Evolutionary conservation across 768 basidiomycete species (phyloP).

Genomic region (Hysterangium stoloniferum): DNA sequence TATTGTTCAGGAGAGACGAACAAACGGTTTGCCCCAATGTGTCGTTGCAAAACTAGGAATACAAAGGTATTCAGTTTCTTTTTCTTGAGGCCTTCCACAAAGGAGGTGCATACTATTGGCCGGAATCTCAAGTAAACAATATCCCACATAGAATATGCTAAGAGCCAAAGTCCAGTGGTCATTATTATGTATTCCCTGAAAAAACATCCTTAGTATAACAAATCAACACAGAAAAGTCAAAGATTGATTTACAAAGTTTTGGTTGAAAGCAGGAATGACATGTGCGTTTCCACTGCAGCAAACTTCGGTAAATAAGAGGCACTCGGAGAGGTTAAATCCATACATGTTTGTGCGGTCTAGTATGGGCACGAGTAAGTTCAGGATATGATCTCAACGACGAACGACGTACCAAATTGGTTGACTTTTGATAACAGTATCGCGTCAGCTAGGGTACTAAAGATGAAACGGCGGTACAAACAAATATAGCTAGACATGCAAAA

Average conservation of each 20-base stretch:
- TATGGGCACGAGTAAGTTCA: neutral
- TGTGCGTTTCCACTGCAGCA: slow-evolving; percentile 45
- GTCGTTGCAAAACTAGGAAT: slow-evolving; percentile 41
- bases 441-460: neutral
- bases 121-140: slow-evolving; percentile 52
- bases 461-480: slow-evolving; percentile 29
- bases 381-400: neutral
- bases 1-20: slow-evolving; percentile 22
- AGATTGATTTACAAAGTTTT: slow-evolving; percentile 35
- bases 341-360: slow-evolving; percentile 53
- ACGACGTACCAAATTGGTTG: slow-evolving; percentile 16
- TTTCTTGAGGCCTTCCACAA: neutral
- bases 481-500: slow-evolving; percentile 31
- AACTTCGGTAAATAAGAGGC: neutral
- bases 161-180: slow-evolving; percentile 49
- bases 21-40: slow-evolving; percentile 54
- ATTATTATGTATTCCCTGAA: slow-evolving; percentile 43
- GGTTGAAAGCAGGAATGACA: slow-evolving; percentile 43
- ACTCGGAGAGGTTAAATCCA: slow-evolving; percentile 10
- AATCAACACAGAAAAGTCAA: neutral
- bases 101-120: slow-evolving; percentile 34
- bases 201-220: too few relatives aligned
- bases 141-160: slow-evolving; percentile 54
- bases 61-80: neutral
- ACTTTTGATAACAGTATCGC: slow-evolving; percentile 6